phyloP scores from a whole-genome alignment of 495 filamentous ascomycete genomes.

The Trichoderma asperelloides region DNA sequence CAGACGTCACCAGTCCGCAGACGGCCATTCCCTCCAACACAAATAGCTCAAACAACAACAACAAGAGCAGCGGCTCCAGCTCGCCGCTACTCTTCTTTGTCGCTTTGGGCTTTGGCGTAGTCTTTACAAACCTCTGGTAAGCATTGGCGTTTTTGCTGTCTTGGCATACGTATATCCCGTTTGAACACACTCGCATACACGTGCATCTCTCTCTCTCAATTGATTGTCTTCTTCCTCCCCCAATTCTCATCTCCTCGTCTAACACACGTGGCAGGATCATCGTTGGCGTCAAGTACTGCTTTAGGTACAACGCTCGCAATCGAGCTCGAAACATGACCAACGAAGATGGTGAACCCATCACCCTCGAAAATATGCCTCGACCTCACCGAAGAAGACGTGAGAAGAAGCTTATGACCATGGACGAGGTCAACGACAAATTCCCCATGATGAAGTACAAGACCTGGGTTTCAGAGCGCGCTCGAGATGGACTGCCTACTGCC shows the following conservation, averaged over 20 bases:
- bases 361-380: conserved; percentile 69
- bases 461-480: conserved; percentile 78
- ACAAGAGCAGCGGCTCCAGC: conserved; percentile 12
- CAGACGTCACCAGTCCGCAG: not conserved
- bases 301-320: conserved; percentile 93
- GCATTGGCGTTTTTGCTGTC: conserved; percentile 14
- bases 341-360: conserved; percentile 84
- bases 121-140: conserved; percentile 98
- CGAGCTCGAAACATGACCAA: conserved; percentile 59
- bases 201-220: not conserved
- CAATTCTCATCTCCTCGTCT: conserved; percentile 14
- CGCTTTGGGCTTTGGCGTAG: conserved; percentile 92
- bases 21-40: conserved; percentile 10
- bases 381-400: conserved; percentile 76
- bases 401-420: conserved; percentile 97
- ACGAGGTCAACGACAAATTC: conserved; percentile 96
- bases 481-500: conserved; percentile 71
- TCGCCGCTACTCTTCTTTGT: conserved; percentile 93
- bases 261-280: conserved; percentile 71
- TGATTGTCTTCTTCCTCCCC: not conserved
- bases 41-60: conserved; percentile 14
- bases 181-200: not conserved
- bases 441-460: conserved; percentile 92
- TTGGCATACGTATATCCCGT: too few species aligned
- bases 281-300: conserved; percentile 98